Evolutionary conservation across 2,329 filamentous ascomycete genomes (phyloP).

Genomic region (Sporothrix globosa): DNA sequence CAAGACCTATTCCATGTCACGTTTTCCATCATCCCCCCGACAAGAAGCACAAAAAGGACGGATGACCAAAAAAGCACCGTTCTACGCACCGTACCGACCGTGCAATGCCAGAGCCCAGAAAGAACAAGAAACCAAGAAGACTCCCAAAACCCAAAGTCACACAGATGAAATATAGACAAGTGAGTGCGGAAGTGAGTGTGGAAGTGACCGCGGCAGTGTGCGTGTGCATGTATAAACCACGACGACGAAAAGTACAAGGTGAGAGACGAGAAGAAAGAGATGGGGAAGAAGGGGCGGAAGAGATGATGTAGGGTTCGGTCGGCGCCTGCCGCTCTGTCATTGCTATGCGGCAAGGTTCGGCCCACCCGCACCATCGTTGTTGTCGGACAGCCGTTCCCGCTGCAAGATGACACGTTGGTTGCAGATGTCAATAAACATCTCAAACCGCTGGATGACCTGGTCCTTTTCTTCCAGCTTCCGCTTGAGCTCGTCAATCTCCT

Average conservation of each 20-base stretch:
- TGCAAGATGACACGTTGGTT: constrained; percentile 68
- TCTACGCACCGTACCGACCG: constrained; percentile 6
- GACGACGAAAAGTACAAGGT: background rate
- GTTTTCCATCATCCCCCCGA: background rate
- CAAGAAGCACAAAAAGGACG: background rate
- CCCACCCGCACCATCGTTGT: constrained; percentile 36
- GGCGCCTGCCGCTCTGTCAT: constrained; percentile 18
- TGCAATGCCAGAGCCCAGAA: constrained; percentile 3
- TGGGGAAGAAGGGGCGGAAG: no score
- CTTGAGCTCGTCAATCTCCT: constrained; percentile 62
- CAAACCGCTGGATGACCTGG: constrained; percentile 64
- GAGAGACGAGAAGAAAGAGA: no score
- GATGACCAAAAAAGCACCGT: background rate
- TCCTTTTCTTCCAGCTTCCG: constrained; percentile 65
- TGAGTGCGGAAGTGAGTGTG: background rate
- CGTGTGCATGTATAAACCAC: background rate
- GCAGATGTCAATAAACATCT: constrained; percentile 72
- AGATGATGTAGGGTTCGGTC: background rate
- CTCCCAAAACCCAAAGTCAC: constrained; percentile 2
- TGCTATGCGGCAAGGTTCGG: constrained; percentile 30
- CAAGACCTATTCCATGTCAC: constrained; percentile 5
- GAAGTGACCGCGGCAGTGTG: background rate
- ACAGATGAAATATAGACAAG: constrained; percentile 13
- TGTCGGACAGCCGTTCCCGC: constrained; percentile 54
- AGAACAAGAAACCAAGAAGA: background rate